Percentiles rank a stretch among this genome's conserved stretches.
phyloP scores from a whole-genome alignment of 345 rosid species.

The Eucalyptus dawsonii region DNA sequence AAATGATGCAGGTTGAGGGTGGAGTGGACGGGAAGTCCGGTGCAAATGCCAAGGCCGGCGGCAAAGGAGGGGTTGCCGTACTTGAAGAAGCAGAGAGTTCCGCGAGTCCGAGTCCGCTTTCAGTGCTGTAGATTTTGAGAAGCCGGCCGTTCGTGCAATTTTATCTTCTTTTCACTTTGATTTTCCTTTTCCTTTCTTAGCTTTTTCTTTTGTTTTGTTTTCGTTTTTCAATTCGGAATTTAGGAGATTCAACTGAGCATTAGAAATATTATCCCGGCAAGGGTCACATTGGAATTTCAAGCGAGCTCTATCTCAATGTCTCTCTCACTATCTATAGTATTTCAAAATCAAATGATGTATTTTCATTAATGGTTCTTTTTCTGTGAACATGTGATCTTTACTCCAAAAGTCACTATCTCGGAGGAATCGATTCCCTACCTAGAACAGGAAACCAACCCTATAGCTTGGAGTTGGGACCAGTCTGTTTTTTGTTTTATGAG shows the following conservation, averaged over 20 bases:
- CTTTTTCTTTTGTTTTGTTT: not conserved
- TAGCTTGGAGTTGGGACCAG: not conserved
- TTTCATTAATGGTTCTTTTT: not conserved
- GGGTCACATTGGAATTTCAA: not conserved
- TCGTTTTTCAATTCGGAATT: not conserved
- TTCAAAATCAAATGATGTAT: not conserved
- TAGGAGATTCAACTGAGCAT: not conserved
- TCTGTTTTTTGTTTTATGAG: not conserved
- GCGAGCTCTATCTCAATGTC: not conserved
- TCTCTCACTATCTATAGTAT: not conserved
- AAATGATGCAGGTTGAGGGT: slow-evolving; percentile 37
- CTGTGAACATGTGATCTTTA: not conserved
- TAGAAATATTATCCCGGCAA: not conserved
- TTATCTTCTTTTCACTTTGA: not conserved
- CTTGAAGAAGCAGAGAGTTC: slow-evolving; percentile 27
- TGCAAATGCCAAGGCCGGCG: slow-evolving; percentile 50
- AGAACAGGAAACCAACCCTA: not conserved
- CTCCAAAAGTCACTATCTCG: not conserved
- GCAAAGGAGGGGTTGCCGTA: slow-evolving; percentile 2
- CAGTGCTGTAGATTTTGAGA: slow-evolving; percentile 1
- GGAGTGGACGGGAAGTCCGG: slow-evolving; percentile 67
- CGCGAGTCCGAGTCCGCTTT: slow-evolving; percentile 18
- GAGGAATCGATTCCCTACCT: not conserved
- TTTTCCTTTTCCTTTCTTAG: not conserved
- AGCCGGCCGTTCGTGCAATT: not conserved